Evolutionary conservation across 805 yeast genomes (phyloP), one percentile per base, ranked within the genome.

Genomic region (Saccharomycopsis amapae): DNA sequence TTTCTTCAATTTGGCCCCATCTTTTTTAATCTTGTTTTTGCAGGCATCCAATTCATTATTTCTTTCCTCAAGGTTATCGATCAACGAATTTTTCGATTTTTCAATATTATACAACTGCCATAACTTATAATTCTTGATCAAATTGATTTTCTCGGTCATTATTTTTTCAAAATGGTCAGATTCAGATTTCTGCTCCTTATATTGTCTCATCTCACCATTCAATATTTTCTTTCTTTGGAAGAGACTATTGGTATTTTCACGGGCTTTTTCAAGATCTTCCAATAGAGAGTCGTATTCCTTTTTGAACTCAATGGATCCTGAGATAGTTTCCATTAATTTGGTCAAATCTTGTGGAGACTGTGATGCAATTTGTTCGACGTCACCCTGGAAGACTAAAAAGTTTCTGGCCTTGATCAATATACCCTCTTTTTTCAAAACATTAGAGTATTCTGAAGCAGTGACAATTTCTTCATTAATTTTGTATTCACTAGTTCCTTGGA

Each of bases 321-420:
- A 83, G 23, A 93, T 78, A 13, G 78, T 78, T 63, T 93, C 98
- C 45, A 93, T 67, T 50, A 89, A 62, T 37, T 66, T 71, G 1
- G 94, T 77, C 49, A 93, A 69, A 32, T 87, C 95, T 20, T 63
- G 62, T 0, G 97, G 78, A 0, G 90, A 78, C 60, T 89, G 95
- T 0, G 95, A 73, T 0, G 97, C 97, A 34, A 93, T 79, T 55
- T 80, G 83, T 61, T 90, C 97, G 42, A 93, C 95, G 59, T 90
- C 97, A 50, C 98, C 97, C 67, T 93, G 98, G 59, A 90, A 88
- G 5, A 93, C 97, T 50, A 93, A 66, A 57, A 90, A 90, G 61
- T 93, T 93, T 58, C 86, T 75, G 1, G 97, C 96, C 58, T 84
- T 86, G 53, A 88, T 83, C 49, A 89, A 65, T 45, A 90, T 87